phyloP scores from a whole-genome alignment of 176 grass and related monocot species.

The Musa acuminata region DNA sequence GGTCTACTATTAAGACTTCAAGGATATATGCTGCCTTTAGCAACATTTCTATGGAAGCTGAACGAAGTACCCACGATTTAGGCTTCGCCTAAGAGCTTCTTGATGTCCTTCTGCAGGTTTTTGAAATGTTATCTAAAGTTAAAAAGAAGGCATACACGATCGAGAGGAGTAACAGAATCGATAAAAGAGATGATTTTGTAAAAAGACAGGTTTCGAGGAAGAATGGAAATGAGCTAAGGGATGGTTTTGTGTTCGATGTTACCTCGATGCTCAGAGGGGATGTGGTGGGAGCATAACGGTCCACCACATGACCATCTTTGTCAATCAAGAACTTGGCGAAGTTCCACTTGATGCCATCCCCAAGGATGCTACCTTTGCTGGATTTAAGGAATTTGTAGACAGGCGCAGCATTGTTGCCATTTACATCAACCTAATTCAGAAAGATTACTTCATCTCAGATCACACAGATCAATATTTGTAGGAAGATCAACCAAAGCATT shows the following conservation, averaged over 20 bases:
- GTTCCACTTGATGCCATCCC: constrained; percentile 81
- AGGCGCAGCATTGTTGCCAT: constrained; percentile 59
- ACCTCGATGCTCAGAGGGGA: constrained; percentile 35
- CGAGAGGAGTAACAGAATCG: not conserved
- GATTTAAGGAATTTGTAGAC: constrained; percentile 87
- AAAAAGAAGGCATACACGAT: too few species aligned
- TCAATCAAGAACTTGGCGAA: constrained; percentile 92
- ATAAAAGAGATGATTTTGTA: too few species aligned
- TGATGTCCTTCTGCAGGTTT: constrained; percentile 74
- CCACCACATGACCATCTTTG: constrained; percentile 66
- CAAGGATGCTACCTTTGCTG: constrained; percentile 74
- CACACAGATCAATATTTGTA: not conserved
- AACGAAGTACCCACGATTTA: constrained; percentile 6
- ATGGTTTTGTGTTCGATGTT: not conserved
- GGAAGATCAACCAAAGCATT: not conserved
- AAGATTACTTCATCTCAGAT: not conserved
- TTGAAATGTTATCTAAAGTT: too few species aligned
- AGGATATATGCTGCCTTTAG: too few species aligned
- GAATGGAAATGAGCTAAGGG: not conserved
- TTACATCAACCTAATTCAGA: constrained; percentile 62
- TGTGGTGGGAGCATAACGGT: constrained; percentile 40
- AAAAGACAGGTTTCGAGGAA: too few species aligned
- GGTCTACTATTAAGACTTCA: too few species aligned
- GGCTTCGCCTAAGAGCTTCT: constrained; percentile 65
- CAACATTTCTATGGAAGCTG: not conserved